These are phyloP conservation scores for Nemania sp. DNA, from an alignment of 2,329 filamentous ascomycete genomes.

Conservation along the genomic window DNA sequence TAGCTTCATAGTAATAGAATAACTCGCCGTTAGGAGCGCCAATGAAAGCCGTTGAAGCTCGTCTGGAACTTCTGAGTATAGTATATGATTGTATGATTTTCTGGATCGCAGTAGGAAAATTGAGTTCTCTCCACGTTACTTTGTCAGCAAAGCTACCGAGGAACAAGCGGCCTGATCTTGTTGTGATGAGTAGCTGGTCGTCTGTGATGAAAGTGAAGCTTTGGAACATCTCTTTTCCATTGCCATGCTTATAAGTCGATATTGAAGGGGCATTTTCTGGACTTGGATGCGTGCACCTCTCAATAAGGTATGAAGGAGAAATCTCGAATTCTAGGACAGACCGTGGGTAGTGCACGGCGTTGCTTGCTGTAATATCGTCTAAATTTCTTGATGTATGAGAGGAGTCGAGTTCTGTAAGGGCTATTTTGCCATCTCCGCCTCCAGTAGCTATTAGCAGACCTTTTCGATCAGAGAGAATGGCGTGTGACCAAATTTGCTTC, in stretches of 20 bases:
- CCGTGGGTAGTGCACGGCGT: neutral
- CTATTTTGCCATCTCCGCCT: conserved; percentile 78
- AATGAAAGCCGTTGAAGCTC: conserved; percentile 47
- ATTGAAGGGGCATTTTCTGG: neutral
- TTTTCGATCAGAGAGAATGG: conserved; percentile 40
- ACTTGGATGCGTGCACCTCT: conserved; percentile 16
- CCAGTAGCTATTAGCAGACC: conserved; percentile 66
- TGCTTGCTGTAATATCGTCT: neutral
- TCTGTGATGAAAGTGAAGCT: conserved; percentile 66
- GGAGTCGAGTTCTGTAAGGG: conserved; percentile 44
- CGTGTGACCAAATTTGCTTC: conserved; percentile 88
- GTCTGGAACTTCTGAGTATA: conserved; percentile 46
- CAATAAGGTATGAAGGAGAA: conserved; percentile 29
- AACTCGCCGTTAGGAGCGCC: conserved; percentile 54
- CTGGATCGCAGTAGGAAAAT: conserved; percentile 39
- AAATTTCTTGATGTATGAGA: neutral
- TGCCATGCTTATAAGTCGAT: conserved; percentile 38
- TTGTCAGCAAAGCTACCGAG: conserved; percentile 44
- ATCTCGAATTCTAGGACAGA: conserved; percentile 23
- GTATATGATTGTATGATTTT: conserved; percentile 52
- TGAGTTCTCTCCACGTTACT: conserved; percentile 49
- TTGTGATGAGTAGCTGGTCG: conserved; percentile 57
- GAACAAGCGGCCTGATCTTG: conserved; percentile 63
- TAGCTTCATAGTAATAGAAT: conserved; percentile 46
- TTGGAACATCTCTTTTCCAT: conserved; percentile 53